Conservation (phyloP, 1,139 yeast species). For the Taphrina flavorubra region DNA sequence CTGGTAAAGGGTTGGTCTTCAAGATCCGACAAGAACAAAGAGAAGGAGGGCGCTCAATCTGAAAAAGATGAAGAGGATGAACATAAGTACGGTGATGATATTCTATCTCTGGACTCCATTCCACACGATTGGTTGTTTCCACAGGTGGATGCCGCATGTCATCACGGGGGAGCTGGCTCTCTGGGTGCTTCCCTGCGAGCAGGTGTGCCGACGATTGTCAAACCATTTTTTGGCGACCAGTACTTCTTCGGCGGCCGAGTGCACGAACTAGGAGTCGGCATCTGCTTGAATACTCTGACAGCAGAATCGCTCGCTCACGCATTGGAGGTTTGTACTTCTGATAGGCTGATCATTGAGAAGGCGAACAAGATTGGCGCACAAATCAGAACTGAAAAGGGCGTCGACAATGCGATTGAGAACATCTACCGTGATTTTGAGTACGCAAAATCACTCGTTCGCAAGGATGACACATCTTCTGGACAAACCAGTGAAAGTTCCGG, state of each 20-base stretch:
- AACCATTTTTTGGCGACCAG: conserved; percentile 97
- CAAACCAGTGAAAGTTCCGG: conserved; percentile 17
- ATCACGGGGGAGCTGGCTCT: conserved; percentile 97
- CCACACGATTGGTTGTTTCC: conserved; percentile 97
- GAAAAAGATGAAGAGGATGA: conserved; percentile 50
- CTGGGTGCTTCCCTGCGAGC: conserved; percentile 89
- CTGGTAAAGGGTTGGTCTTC: conserved; percentile 96
- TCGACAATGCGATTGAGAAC: conserved; percentile 70
- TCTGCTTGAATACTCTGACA: conserved; percentile 71
- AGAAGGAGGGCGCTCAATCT: conserved; percentile 4
- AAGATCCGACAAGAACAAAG: conserved; percentile 54
- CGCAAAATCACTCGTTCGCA: conserved; percentile 53
- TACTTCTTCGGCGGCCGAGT: conserved; percentile 86
- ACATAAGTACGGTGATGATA: conserved; percentile 67
- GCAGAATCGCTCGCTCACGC: conserved; percentile 69
- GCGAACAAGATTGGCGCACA: conserved; percentile 67
- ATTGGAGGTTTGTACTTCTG: conserved; percentile 68
- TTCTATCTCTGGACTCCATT: conserved; percentile 70
- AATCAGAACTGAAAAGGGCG: conserved; percentile 78
- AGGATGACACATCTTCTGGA: conserved; percentile 2
- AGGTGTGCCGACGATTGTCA: conserved; percentile 86
- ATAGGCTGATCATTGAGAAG: conserved; percentile 67
- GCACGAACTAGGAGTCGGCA: conserved; percentile 89
- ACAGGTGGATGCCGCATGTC: conserved; percentile 88
- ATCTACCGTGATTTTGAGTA: conserved; percentile 82